Base-by-base conservation (phyloP, 345 rosid genomes). In the Limnanthes douglasii region DNA sequence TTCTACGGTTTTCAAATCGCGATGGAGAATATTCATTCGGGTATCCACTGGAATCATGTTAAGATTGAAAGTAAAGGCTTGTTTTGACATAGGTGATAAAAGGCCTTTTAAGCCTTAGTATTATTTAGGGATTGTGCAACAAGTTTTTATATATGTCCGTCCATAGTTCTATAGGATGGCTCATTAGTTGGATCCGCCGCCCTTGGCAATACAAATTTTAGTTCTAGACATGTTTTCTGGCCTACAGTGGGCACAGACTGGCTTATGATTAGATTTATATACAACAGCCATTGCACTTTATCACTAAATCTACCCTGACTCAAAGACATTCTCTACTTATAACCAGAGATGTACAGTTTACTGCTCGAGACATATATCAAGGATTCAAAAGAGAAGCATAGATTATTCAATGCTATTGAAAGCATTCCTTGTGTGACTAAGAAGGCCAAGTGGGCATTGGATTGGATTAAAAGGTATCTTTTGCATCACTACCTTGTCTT, bases 1-100 rank as follows among this genome's bases (percentile, higher is more conserved):
- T 82, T 86, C 61, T 86, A 82, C 41, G 88, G 88, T 23, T 86
- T 86, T 58, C 95, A 86, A 63, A 78, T 86, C 26, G 93, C 95
- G 8, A 86, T 82, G 88, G 95, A 82, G 67, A 86, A 86, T 48
- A 63, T 86, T 58, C 97, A 82, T 65, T 82, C 95, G 6, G 97
- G 97, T 86, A 70, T 15, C 40, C 49, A 15, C 3, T 34, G 5
- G 19, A 21, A 5, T 14, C 20, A 12, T 7, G 21, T 10, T n/a
- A 40, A 12, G 15, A 21, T 28, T 45, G 43, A 8, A 25, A 32
- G 8, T 18, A 18, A 5, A 2, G 31, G 33, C 21, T 21, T 24
- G 22, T 4, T 14, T 3, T 14, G 16, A 19, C 45, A 13, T 40
- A 17, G 23, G n/a, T n/a, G n/a, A n/a, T n/a, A n/a, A n/a, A n/a